Base-by-base conservation (phyloP, 257 asterid genomes). In the Solanum corneliomulleri region DNA sequence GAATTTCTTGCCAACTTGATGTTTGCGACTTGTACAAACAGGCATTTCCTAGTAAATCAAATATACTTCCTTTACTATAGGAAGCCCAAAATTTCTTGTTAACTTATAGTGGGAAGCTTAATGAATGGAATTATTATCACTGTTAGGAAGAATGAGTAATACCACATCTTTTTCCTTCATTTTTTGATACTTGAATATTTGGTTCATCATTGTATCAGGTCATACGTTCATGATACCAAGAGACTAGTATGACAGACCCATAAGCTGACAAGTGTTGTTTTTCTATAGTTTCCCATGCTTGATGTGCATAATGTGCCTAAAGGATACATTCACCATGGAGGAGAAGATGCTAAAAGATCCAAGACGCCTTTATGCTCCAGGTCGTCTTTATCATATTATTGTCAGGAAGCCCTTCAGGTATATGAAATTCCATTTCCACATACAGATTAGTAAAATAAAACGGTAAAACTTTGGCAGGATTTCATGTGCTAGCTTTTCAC, bases 351-450 rank as follows among this genome's bases (percentile, higher is more conserved):
- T 97, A 72, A 92, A 93, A 90, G 99, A 97, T 90, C 98, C 99
- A 18, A 95, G 99, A 90, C 96, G 99, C 66, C 92, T 97, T 68
- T 97, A 97, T 88, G 99, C 99, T 44, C 98, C 99, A 35, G 99
- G 99, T 86, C 99, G 99, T 15, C 99, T 97, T 82, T 96, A 97
- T 86, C 99, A 97, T 92, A 93, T 97, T 88, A 92, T 97, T 56
- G 97, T 93, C 66, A 89, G 99, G 89, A 96, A 95, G 88, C 97
- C 98, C 90, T 96, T 97, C 97, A 95, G 99, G 99, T 94, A 92
- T 72, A 69, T 68, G 31, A 68, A 47, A 10, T 68, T 66, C 47
- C 64, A 85, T 85, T 66, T 10, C 15, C 66, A 9, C 81, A 10
- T 1, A 16, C 37, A 49, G 44, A 81, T 81, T 49, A 14, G 31